Percentiles rank a stretch among this genome's conserved stretches.
These are phyloP conservation scores for Mycena polygramma DNA, from an alignment of 768 basidiomycete species.

Conservation along the genomic window DNA sequence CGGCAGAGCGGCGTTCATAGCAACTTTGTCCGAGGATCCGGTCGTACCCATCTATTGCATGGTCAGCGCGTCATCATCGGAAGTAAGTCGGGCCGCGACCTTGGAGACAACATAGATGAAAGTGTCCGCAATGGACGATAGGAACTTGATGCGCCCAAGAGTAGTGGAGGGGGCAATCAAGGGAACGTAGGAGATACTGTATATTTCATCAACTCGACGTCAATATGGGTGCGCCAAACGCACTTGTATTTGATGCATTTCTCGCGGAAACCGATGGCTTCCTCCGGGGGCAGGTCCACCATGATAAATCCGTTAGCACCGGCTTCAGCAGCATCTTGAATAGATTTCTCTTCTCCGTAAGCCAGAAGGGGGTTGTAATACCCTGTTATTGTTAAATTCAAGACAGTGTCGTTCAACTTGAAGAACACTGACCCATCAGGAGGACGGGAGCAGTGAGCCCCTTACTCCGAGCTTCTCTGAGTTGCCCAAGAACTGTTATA, in stretches of 20 bases:
- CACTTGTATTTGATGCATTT: conserved; percentile 88
- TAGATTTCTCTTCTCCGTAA: conserved; percentile 95
- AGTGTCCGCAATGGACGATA: conserved; percentile 93
- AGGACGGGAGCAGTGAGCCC: conserved; percentile 90
- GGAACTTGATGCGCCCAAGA: conserved; percentile 87
- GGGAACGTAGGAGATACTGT: conserved; percentile 93
- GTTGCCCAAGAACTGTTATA: conserved; percentile 75
- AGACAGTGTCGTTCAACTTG: background rate
- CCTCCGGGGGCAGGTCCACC: conserved; percentile 98
- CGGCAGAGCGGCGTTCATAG: conserved; percentile 83
- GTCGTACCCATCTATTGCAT: conserved; percentile 91
- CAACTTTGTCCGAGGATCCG: conserved; percentile 83
- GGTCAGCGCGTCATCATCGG: conserved; percentile 30
- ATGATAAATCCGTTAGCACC: conserved; percentile 98
- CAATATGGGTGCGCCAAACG: conserved; percentile 46
- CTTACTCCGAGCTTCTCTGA: conserved; percentile 83
- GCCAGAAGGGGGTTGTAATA: conserved; percentile 98
- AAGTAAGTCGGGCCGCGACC: conserved; percentile 55
- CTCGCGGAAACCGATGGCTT: conserved; percentile 90
- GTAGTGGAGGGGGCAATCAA: conserved; percentile 96
- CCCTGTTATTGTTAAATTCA: conserved; percentile 60
- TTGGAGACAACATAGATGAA: conserved; percentile 99
- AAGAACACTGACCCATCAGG: conserved; percentile 82
- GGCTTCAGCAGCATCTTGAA: conserved; percentile 88
- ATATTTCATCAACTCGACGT: conserved; percentile 15